phyloP scores from a whole-genome alignment of 306 rosid species.

The Quercus engelmannii region DNA sequence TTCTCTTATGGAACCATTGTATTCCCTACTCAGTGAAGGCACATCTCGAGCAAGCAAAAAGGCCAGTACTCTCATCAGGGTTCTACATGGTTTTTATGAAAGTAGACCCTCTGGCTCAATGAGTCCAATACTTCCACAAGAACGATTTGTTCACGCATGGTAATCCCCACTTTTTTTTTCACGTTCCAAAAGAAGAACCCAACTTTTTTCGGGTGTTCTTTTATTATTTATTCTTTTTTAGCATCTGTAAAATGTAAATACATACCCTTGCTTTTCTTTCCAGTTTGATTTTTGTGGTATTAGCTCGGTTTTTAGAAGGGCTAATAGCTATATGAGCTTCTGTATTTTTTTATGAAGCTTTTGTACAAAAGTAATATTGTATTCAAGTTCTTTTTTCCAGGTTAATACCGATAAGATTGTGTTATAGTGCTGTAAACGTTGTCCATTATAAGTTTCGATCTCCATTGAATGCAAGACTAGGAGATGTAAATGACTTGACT shows the following conservation, averaged over 20 bases:
- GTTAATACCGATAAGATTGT: constrained; percentile 21
- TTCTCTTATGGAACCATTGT: constrained; percentile 63
- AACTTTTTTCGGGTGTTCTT: constrained; percentile 28
- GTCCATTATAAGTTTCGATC: background rate
- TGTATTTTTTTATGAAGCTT: constrained; percentile 48
- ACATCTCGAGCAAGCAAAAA: constrained; percentile 59
- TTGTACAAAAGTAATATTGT: constrained; percentile 16
- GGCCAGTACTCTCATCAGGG: constrained; percentile 63
- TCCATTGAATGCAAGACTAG: background rate
- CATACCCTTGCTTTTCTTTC: background rate
- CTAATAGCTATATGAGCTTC: constrained; percentile 49
- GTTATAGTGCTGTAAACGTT: background rate
- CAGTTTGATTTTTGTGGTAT: constrained; percentile 21
- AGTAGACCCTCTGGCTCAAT: constrained; percentile 48
- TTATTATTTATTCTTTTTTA: constrained; percentile 25
- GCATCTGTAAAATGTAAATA: constrained; percentile 30
- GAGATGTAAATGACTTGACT: constrained; percentile 5
- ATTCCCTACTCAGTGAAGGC: constrained; percentile 59
- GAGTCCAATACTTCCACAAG: constrained; percentile 42
- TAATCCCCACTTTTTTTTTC: constrained; percentile 32
- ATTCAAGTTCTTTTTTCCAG: constrained; percentile 18
- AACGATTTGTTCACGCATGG: constrained; percentile 55
- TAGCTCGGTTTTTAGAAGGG: constrained; percentile 63
- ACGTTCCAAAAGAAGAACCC: background rate
- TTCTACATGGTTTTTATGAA: constrained; percentile 65